Evolutionary conservation across 306 rosid genomes (phyloP).

Genomic region (Rosa rugosa): DNA sequence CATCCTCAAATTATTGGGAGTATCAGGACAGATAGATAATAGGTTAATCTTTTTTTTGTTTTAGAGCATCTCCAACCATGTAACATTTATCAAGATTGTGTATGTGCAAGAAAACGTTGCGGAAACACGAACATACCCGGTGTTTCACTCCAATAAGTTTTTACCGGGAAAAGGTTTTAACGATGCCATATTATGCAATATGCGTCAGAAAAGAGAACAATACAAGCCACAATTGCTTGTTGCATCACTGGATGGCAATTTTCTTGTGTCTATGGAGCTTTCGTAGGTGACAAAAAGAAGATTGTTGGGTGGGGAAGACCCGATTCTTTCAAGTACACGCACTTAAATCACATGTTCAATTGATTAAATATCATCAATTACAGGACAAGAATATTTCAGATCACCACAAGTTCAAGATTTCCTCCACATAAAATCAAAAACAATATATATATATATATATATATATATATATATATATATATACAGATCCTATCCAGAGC

Average conservation of each 20-base stretch:
- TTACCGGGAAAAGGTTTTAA: no score
- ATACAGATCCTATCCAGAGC: no score
- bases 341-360: background rate
- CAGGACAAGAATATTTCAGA: background rate
- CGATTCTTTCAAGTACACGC: background rate
- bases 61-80: background rate
- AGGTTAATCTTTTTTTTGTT: background rate
- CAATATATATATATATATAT: background rate
- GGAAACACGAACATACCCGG: background rate
- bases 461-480: no score
- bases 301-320: background rate
- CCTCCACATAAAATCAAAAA: background rate
- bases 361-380: background rate
- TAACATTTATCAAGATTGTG: background rate
- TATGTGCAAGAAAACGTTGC: background rate
- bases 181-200: no score
- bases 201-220: background rate
- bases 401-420: background rate
- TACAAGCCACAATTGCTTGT: background rate
- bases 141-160: no score
- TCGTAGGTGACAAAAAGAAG: background rate
- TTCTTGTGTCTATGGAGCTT: background rate
- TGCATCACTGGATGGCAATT: background rate
- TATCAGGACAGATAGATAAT: no score
- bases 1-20: background rate